phyloP scores from a whole-genome alignment of 805 yeast genomes.

The Sugiyamaella boreocaroliniensis region DNA sequence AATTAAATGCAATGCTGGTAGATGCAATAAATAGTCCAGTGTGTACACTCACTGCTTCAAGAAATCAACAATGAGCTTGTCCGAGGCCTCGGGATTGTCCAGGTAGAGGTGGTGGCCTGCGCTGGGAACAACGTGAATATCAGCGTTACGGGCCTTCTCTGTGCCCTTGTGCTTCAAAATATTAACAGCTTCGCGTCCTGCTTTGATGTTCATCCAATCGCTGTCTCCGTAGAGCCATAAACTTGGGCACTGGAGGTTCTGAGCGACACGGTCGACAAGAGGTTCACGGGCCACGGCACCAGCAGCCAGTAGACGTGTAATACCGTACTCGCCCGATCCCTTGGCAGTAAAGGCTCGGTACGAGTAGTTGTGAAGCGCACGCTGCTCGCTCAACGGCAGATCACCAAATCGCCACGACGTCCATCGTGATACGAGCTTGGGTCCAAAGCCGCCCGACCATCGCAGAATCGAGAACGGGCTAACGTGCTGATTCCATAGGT shows the following conservation, averaged over 20 bases:
- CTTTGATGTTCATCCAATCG: conserved; percentile 56
- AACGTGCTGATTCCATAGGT: conserved; percentile 76
- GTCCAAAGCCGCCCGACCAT: conserved; percentile 68
- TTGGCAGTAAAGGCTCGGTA: conserved; percentile 74
- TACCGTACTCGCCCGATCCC: conserved; percentile 90
- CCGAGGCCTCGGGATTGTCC: conserved; percentile 50
- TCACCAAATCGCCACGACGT: conserved; percentile 68
- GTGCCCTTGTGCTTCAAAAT: conserved; percentile 10
- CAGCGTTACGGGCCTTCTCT: conserved; percentile 21
- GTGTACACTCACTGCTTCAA: background rate
- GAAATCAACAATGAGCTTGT: conserved; percentile 41
- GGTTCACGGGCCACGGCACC: conserved; percentile 88
- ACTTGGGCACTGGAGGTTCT: conserved; percentile 49
- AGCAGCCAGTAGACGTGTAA: conserved; percentile 73
- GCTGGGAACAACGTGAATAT: conserved; percentile 35
- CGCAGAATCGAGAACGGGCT: conserved; percentile 81
- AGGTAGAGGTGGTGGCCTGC: conserved; percentile 69
- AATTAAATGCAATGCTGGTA: too few relatives aligned
- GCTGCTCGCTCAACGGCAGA: conserved; percentile 39
- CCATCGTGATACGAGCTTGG: conserved; percentile 86
- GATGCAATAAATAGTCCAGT: background rate
- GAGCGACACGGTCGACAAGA: conserved; percentile 41
- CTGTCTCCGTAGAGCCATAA: conserved; percentile 80
- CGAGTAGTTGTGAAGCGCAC: conserved; percentile 64
- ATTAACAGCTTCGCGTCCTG: conserved; percentile 33